Conservation (phyloP, 306 rosid species). For the Vicia sativa region DNA sequence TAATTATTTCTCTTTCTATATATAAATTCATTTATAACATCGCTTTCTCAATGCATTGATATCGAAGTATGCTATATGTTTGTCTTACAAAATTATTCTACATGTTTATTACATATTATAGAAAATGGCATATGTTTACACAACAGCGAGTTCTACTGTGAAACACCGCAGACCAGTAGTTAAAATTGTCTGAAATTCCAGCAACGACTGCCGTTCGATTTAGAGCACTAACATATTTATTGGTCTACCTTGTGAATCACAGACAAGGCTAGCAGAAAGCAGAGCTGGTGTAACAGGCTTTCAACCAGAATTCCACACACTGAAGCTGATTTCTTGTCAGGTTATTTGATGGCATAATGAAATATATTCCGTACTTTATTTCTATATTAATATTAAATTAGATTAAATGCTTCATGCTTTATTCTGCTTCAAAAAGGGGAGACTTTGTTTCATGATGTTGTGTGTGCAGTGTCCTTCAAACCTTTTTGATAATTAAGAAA, state of each 20-base stretch:
- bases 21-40: too few relatives aligned
- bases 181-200: neutral
- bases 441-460: neutral
- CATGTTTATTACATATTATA: neutral
- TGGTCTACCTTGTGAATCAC: neutral
- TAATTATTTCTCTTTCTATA: neutral
- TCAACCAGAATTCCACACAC: conserved; percentile 27
- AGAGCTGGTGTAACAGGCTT: conserved; percentile 17
- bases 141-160: neutral
- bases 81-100: too few relatives aligned
- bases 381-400: neutral
- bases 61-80: neutral
- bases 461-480: neutral
- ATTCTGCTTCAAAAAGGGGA: neutral
- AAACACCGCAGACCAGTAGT: neutral
- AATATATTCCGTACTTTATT: neutral
- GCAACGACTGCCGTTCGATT: neutral
- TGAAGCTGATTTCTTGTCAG: conserved; percentile 49
- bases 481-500: too few relatives aligned
- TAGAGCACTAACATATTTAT: conserved; percentile 14
- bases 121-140: neutral
- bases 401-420: neutral
- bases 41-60: too few relatives aligned
- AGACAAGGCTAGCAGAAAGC: conserved; percentile 31
- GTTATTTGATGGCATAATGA: conserved; percentile 24